Evolutionary conservation across 1,139 yeast species (phyloP), one percentile per base, ranked within the genome.

Genomic region (Suhomyces coccinellae): DNA sequence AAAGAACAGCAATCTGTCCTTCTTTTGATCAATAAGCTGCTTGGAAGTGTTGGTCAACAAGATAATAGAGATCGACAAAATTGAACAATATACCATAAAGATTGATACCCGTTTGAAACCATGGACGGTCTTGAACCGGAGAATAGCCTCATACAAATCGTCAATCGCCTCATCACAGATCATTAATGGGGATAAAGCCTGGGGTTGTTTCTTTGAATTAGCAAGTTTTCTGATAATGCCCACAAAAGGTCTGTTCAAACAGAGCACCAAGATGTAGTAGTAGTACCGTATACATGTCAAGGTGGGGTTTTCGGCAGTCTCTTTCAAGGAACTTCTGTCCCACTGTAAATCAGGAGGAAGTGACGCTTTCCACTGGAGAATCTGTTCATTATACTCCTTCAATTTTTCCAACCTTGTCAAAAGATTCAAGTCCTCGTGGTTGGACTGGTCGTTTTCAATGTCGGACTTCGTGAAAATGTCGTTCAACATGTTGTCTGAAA

Each of bases 231-330:
- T 36, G 31, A 47, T 49, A 5, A 61, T 50, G 3, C 73, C 75
- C 37, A 82, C 72, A 54, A 82, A 82, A 1, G 86, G 86, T 37
- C 84, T 67, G 56, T 82, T 82, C 41, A 82, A 70, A 48, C 85
- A 80, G 20, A 82, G 64, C 7, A 78, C 60, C 6, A 80, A 71
- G 36, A 82, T 77, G 54, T 80, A 82, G 56, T 81, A 82, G 55
- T 79, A 80, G 57, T 79, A 81, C 53, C 84, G 66, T 31, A 80
- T 75, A 44, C 80, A 70, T 47, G 80, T 69, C 17, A 75, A 59
- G 32, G 82, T 65, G 45, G 83, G 75, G 59, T 79, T 63, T 62
- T 76, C 69, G 45, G 80, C 81, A n/a, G 73, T 66, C 43, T 61
- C 61, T 36, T 62, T 59, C 29, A 81, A 62, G n/a, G 66, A 59